Conservation (phyloP, 441 rosid species). For the Gossypium trilobum region DNA sequence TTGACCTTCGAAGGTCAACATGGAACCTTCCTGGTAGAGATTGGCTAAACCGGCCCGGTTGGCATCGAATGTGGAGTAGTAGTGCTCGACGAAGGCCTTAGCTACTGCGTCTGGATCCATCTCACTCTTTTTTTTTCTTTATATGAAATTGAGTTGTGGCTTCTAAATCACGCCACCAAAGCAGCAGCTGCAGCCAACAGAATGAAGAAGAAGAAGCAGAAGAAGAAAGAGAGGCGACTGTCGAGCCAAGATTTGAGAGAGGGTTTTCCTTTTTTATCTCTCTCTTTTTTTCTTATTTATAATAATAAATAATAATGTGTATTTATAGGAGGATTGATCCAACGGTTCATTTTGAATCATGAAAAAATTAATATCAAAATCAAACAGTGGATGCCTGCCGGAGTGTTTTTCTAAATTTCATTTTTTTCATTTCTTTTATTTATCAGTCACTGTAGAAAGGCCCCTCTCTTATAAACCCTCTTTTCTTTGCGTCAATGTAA, state of each 20-base stretch:
- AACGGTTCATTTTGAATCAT: constrained; percentile 8
- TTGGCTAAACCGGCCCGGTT: constrained; percentile 55
- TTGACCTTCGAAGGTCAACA: constrained; percentile 92
- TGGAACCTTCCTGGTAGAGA: constrained; percentile 75
- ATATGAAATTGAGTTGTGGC: not conserved
- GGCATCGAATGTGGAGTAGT: constrained; percentile 76
- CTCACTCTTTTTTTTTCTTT: not conserved
- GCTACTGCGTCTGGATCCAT: constrained; percentile 91
- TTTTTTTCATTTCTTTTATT: no score
- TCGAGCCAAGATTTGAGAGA: not conserved
- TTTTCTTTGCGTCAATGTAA: no score
- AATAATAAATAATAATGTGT: not conserved
- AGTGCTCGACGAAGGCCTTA: constrained; percentile 92
- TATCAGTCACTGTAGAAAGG: no score
- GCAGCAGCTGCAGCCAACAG: not conserved
- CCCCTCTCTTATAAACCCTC: no score
- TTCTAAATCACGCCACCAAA: not conserved
- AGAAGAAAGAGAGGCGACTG: not conserved
- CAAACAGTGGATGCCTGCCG: not conserved
- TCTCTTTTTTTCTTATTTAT: not conserved
- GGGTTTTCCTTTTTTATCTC: not conserved
- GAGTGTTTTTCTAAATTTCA: no score
- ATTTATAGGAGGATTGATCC: not conserved
- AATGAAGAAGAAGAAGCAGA: not conserved
- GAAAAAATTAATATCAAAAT: not conserved